These are phyloP conservation scores for Exophiala mesophila DNA, from an alignment of 2,329 filamentous ascomycete species.

Conservation along the genomic window DNA sequence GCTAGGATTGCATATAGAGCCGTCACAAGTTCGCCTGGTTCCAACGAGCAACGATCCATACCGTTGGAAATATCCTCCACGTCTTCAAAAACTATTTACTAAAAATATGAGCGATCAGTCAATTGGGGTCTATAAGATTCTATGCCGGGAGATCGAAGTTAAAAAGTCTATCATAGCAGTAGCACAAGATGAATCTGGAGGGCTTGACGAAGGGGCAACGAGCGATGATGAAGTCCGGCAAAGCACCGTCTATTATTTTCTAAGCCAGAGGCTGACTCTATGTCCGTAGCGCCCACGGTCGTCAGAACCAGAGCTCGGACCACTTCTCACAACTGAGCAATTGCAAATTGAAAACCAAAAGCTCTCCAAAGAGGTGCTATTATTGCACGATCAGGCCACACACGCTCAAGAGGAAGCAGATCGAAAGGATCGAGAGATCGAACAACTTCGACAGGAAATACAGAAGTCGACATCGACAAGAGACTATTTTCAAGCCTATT, in stretches of 20 bases:
- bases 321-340: not conserved
- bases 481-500: conserved; percentile 6
- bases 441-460: conserved; percentile 9
- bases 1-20: conserved; percentile 6
- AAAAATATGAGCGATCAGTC: conserved; percentile 6
- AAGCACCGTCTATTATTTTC: not conserved
- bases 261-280: not conserved
- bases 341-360: conserved; percentile 6
- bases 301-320: conserved; percentile 1
- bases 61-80: conserved; percentile 6
- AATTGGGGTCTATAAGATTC: conserved; percentile 2
- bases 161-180: conserved; percentile 4
- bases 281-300: not conserved
- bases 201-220: not conserved
- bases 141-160: conserved; percentile 5
- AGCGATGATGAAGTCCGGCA: not conserved
- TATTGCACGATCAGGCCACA: conserved; percentile 6
- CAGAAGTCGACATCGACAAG: conserved; percentile 5
- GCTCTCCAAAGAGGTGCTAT: conserved; percentile 5
- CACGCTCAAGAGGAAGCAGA: conserved; percentile 4
- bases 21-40: conserved; percentile 6
- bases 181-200: not conserved
- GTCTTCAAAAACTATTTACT: conserved; percentile 6
- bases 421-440: conserved; percentile 8
- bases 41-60: conserved; percentile 3